Base-by-base conservation (phyloP, 371 early-diverging fungal genomes). In the Rhizomucor miehei region DNA sequence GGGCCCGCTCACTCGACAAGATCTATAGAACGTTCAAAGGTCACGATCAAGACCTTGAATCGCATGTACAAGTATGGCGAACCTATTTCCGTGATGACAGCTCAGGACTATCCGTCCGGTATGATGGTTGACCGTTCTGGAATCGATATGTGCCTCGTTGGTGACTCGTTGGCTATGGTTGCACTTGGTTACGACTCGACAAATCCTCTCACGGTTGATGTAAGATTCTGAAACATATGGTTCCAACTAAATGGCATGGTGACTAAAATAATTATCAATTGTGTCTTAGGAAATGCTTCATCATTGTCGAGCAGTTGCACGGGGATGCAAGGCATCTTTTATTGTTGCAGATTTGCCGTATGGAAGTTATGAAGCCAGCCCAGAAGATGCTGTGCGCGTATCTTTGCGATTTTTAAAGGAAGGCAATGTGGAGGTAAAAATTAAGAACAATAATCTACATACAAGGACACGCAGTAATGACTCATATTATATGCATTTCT, bases 91-190 rank as follows among this genome's bases (percentile, higher is more conserved):
- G 79, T 91, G 80, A 80, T 92, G 79, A 92, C 94, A 0, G 92
- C 92, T 3, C 81, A 87, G 67, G 92, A 97, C 67, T 98, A 94
- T 57, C 94, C 97, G 20, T 88, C 94, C 10, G 92, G 89, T 6
- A 66, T 89, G 14, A 82, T 92, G 21, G 87, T 83, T 44, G 95
- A 96, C 52, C 82, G 85, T 39, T 75, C 90, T 4, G 90, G 87
- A 0, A 82, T 92, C 54, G 99, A 98, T 62, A 76, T 90, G 63
- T 80, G 83, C 47, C 83, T 98, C 9, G 95, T 98, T 1, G 99
- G 99, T 14, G 99, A 97, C 69, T 93, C 93, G 1, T 70, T 97
- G 51, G 97, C 93, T 12, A 98, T 96, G 97, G 96, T 96, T 0
- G 88, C 92, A 0, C 73, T 98, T 38, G 97, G 97, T 6, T 87